A percentile compares a stretch with the other conserved stretches of the same genome.
These are phyloP conservation scores for Saccharomyces kudriavzevii DNA, from an alignment of 805 yeast species.

Conservation along the genomic window DNA sequence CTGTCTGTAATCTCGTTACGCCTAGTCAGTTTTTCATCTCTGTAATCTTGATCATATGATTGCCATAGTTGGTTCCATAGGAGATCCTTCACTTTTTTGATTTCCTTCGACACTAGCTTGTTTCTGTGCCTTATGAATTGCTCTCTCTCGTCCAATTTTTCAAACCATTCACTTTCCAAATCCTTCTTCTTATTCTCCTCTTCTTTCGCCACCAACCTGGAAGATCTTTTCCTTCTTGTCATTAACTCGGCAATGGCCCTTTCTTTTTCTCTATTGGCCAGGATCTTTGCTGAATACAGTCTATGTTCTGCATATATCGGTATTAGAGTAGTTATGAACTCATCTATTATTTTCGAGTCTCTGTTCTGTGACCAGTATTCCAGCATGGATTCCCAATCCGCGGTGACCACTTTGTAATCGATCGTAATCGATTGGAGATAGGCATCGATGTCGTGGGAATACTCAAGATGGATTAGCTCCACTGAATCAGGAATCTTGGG, in stretches of 20 bases:
- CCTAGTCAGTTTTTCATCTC: constrained; percentile 13
- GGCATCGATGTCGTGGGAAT: constrained; percentile 25
- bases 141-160: constrained; percentile 32
- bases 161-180: constrained; percentile 33
- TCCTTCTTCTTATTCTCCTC: constrained; percentile 43
- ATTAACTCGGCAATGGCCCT: constrained; percentile 54
- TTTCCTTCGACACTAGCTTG: constrained; percentile 17
- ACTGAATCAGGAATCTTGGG: constrained; percentile 6
- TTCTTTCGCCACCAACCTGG: constrained; percentile 63
- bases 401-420: constrained; percentile 17
- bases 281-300: constrained; percentile 21
- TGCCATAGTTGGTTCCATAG: constrained; percentile 27
- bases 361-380: constrained; percentile 8
- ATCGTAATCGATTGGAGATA: constrained; percentile 20
- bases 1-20: constrained; percentile 3
- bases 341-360: constrained; percentile 6
- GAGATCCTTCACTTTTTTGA: constrained; percentile 22
- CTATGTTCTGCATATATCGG: constrained; percentile 18
- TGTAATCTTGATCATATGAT: constrained; percentile 24
- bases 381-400: constrained; percentile 22
- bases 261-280: constrained; percentile 47
- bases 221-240: constrained; percentile 64
- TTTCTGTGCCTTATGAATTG: constrained; percentile 21
- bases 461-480: constrained; percentile 25
- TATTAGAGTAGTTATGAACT: constrained; percentile 9